These are phyloP conservation scores for Alternaria metachromatica DNA, from an alignment of 2,329 filamentous ascomycete species.

Conservation along the genomic window DNA sequence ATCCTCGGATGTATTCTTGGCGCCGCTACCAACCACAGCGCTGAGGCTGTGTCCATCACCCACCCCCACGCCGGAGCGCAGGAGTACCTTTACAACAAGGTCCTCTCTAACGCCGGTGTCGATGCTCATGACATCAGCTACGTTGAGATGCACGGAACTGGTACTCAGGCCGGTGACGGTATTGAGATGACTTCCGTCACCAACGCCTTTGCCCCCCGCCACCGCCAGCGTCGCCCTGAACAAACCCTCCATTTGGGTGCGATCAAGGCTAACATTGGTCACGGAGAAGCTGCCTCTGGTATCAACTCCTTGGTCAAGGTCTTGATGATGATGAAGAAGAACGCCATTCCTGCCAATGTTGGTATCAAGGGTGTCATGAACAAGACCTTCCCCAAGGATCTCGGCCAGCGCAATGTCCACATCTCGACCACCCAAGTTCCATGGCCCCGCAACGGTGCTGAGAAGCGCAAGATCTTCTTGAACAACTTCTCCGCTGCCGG, in stretches of 20 bases:
- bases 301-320: constrained; percentile 62
- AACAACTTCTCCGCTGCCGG: constrained; percentile 63
- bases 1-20: constrained; percentile 77
- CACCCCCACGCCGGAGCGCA: constrained; percentile 82
- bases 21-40: constrained; percentile 80
- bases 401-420: constrained; percentile 60
- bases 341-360: constrained; percentile 61
- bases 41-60: constrained; percentile 81
- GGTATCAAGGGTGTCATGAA: constrained; percentile 64
- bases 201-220: constrained; percentile 64
- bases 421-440: constrained; percentile 56
- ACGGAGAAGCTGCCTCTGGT: constrained; percentile 62
- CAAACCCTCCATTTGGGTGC: constrained; percentile 61
- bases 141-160: constrained; percentile 89
- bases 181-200: constrained; percentile 83
- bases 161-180: constrained; percentile 83
- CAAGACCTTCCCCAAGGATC: constrained; percentile 61
- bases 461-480: constrained; percentile 58
- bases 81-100: constrained; percentile 71
- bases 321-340: constrained; percentile 62
- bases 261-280: constrained; percentile 63
- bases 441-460: constrained; percentile 56
- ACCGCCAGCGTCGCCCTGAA: constrained; percentile 57
- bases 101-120: constrained; percentile 75
- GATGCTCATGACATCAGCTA: constrained; percentile 80